Conservation (phyloP, 1,139 yeast species). For the Taphrina betulina region DNA sequence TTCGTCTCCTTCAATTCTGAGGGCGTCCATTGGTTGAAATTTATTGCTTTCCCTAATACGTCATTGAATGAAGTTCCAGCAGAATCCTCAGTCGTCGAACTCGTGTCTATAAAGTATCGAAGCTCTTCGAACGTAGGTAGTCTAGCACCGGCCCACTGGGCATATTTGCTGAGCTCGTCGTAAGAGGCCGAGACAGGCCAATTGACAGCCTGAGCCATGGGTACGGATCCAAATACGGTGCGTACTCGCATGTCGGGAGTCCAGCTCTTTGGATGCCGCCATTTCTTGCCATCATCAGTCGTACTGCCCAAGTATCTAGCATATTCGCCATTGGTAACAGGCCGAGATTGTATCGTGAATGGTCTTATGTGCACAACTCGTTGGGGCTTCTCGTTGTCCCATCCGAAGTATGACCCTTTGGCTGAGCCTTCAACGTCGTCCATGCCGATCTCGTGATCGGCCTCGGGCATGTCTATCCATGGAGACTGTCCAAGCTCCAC, state of each 20-base stretch:
- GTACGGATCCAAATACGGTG: slow-evolving; percentile 37
- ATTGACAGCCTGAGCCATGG: slow-evolving; percentile 20
- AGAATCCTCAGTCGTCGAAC: neutral
- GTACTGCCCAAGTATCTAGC: slow-evolving; percentile 29
- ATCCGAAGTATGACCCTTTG: slow-evolving; percentile 34
- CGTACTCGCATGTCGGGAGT: slow-evolving; percentile 33
- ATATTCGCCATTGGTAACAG: slow-evolving; percentile 39
- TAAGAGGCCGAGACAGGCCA: slow-evolving; percentile 40
- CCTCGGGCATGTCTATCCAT: slow-evolving; percentile 22
- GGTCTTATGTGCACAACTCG: slow-evolving; percentile 7
- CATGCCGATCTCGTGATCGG: slow-evolving; percentile 34
- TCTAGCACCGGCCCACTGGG: slow-evolving; percentile 36
- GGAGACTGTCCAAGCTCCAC: slow-evolving; percentile 3
- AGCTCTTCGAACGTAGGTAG: slow-evolving; percentile 38
- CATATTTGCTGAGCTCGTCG: slow-evolving; percentile 36
- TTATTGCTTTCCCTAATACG: slow-evolving; percentile 34
- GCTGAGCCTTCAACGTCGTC: slow-evolving; percentile 33
- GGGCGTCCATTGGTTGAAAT: slow-evolving; percentile 39
- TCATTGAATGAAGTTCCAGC: slow-evolving; percentile 25
- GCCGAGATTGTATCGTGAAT: slow-evolving; percentile 35
- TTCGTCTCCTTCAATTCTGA: slow-evolving; percentile 9
- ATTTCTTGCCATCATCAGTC: slow-evolving; percentile 6
- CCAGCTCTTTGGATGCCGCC: slow-evolving; percentile 35
- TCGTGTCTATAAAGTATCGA: slow-evolving; percentile 36
- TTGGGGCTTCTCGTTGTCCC: slow-evolving; percentile 40